Evolutionary conservation across 2,329 filamentous ascomycete species (phyloP).

Genomic region (Tothia fuscella): DNA sequence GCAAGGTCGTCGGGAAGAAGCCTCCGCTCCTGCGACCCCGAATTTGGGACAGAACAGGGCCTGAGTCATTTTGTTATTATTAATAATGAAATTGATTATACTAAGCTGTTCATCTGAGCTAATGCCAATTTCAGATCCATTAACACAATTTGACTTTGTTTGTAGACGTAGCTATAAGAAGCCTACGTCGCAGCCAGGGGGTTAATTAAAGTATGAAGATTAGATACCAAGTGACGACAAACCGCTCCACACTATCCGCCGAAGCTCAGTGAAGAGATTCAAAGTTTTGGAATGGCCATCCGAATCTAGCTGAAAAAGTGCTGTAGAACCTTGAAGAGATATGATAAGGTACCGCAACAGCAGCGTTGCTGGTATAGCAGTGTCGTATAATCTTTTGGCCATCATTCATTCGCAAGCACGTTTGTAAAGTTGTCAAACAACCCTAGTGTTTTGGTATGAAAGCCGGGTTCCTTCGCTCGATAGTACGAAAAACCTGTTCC

Average conservation of each 20-base stretch:
- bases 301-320: conserved; percentile 36
- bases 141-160: conserved; percentile 44
- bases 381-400: conserved; percentile 19
- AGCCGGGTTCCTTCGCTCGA: conserved; percentile 23
- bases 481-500: conserved; percentile 44
- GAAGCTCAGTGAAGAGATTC: conserved; percentile 46
- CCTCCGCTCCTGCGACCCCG: too few species aligned
- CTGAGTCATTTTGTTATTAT: too few species aligned
- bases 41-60: too few species aligned
- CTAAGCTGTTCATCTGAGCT: too few species aligned
- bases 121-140: conserved; percentile 36
- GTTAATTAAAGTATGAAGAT: conserved; percentile 13
- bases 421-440: conserved; percentile 33
- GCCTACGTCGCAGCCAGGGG: too few species aligned
- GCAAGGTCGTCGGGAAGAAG: too few species aligned
- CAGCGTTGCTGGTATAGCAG: conserved; percentile 43
- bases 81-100: too few species aligned
- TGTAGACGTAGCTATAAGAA: conserved; percentile 46
- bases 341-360: conserved; percentile 44
- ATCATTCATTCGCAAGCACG: conserved; percentile 34
- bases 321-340: conserved; percentile 43
- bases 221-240: neutral
- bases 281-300: conserved; percentile 41
- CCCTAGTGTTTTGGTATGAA: conserved; percentile 32
- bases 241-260: neutral